These are phyloP conservation scores for Rosa lucieae DNA, from an alignment of 306 rosid species.

Conservation along the genomic window DNA sequence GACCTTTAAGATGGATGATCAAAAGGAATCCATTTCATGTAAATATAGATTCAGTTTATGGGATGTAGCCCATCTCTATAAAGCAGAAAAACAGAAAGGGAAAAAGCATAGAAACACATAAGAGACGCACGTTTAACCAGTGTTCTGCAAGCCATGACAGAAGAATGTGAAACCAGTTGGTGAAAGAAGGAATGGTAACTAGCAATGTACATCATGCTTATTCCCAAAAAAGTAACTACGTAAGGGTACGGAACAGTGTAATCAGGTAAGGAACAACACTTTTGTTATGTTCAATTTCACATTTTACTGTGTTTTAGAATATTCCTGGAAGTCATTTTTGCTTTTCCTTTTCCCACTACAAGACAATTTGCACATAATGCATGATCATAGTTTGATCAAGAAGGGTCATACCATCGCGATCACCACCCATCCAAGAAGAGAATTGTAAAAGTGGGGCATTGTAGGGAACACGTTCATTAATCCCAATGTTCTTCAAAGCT, in stretches of 20 bases:
- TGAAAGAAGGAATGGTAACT: neutral
- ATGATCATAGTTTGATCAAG: neutral
- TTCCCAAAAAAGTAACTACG: neutral
- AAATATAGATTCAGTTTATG: conserved; percentile 23
- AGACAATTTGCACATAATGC: neutral
- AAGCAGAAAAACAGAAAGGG: conserved; percentile 9
- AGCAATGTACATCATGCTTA: neutral
- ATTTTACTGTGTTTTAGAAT: neutral
- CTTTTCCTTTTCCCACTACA: neutral
- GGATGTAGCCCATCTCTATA: conserved; percentile 22
- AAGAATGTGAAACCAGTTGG: conserved; percentile 16
- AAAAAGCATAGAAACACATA: neutral
- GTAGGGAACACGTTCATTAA: conserved; percentile 84
- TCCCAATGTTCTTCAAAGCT: conserved; percentile 90
- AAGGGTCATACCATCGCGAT: conserved; percentile 81
- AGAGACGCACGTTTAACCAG: conserved; percentile 55
- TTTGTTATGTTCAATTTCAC: neutral
- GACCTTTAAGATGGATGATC: conserved; percentile 21
- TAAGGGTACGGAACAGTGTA: neutral
- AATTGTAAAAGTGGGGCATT: conserved; percentile 97
- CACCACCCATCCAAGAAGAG: conserved; percentile 99
- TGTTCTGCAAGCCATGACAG: conserved; percentile 81
- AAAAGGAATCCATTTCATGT: conserved; percentile 36
- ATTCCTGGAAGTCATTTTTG: neutral
- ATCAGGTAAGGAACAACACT: neutral